Conservation (phyloP, 257 asterid genomes). For the Solanum okadae region DNA sequence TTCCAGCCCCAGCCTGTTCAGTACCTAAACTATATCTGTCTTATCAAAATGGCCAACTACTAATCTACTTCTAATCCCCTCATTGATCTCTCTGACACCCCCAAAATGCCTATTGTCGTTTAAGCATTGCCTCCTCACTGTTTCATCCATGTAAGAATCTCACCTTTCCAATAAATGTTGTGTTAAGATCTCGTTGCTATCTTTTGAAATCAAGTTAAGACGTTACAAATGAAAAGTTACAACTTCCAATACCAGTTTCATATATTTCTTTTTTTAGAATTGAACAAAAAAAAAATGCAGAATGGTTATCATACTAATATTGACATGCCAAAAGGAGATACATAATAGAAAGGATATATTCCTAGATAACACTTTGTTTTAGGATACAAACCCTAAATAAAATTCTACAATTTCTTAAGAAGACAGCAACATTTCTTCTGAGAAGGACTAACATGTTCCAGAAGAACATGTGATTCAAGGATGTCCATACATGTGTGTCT, state of each 20-base stretch:
- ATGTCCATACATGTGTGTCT: neutral
- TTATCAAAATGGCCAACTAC: neutral
- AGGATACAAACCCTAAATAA: neutral
- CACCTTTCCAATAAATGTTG: neutral
- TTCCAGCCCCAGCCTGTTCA: neutral
- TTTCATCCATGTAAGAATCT: neutral
- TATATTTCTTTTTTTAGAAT: neutral
- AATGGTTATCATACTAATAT: neutral
- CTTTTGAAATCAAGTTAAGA: neutral
- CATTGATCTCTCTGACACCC: neutral
- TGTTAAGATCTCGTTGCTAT: neutral
- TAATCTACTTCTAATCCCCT: neutral
- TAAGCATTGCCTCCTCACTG: neutral
- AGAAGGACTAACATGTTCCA: neutral
- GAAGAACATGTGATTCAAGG: neutral
- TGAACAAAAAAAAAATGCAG: neutral
- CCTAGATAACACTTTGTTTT: neutral
- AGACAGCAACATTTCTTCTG: neutral
- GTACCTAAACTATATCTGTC: neutral
- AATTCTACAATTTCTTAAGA: neutral
- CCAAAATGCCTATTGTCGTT: neutral
- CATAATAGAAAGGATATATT: neutral
- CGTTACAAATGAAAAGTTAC: neutral
- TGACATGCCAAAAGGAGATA: neutral
- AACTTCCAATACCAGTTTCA: neutral